Base-by-base conservation (phyloP, 106 monocot genomes). In the Cymbidium sinense region DNA sequence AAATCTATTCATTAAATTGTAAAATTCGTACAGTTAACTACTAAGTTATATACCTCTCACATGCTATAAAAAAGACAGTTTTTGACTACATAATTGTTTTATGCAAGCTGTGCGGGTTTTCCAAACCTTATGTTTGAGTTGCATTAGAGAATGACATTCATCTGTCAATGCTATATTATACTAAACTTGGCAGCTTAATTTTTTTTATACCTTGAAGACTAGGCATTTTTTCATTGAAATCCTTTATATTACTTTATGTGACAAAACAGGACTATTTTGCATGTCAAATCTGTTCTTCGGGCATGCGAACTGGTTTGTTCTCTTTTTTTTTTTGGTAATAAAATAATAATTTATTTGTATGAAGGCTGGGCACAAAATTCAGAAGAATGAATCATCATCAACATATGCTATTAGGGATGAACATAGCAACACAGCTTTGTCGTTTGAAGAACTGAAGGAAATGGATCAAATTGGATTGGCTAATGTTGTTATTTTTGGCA, bases 401-500 rank as follows among this genome's bases (percentile, higher is more conserved):
- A 78, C 83, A 55, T 55, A 76, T 79, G 34, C 82, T 44, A 20
- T 34, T 27, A 61, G n/a, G 69, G 39, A 76, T 43, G 47, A 25
- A 55, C 70, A 37, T 20, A 19, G 47, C 34, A 69, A 64, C 77
- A 23, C 80, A 70, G 58, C 76, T 44, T 74, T 74, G 74, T 44
- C 27, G 19, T 94, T 88, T 70, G 80, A 90, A 36, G 88, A 89
- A 20, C 73, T 98, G 73, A 78, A 79, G 50, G 64, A 64, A 20
- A 78, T 98, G 81, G 93, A 93, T 76, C 84, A 94, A 52, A 81
- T 98, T 62, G 79, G 86, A 75, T 75, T 98, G 31, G 94, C 94
- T 37, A 98, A 98, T 83, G 80, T 86, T 67, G 98, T 92, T 34
- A 85, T 98, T 79, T 98, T 98, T 80, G 94, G 94, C 47, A 90